Base-by-base conservation (phyloP, 116 monocot species). In the Posidonia oceanica region DNA sequence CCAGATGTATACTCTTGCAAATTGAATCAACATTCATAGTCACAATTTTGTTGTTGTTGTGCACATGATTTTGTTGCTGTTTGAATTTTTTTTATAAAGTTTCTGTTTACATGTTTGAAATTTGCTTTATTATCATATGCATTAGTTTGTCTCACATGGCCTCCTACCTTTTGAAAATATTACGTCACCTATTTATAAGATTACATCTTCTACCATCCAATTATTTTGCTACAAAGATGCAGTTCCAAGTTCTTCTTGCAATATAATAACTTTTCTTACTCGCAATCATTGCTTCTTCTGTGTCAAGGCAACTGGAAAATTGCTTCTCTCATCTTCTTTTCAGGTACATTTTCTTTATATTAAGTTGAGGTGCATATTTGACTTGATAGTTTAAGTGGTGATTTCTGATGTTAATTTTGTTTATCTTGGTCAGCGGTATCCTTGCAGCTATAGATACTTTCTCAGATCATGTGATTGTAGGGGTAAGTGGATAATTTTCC, bases 371-470 rank as follows among this genome's bases (percentile, higher is more conserved):
- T 21, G 6, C 12, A 7, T 52, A 10, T 64, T 52, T 52, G 29
- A 17, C 63, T 72, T 20, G 7, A 5, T 18, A 14, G 4, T 20
- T 59, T 59, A 14, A 21, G 29, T 42, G 42, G 42, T 42, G 39
- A n/a, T 11, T 29, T 20, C 60, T 22, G 11, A 60, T 60, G 13
- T 29, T 10, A 60, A 20, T 64, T 37, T 64, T 14, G 13, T 64
- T 2, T 39, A 13, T 14, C 40, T 40, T 40, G 57, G 17, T 59
- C 88, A 92, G 91, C 51, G 91, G 91, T 63, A 85, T 92, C 70
- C 75, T 92, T 65, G 77, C 88, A 40, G 91, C 91, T 36, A 75
- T 92, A 14, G 88, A 88, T 71, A 42, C 87, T 6, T 71, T 87
- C 58, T 77, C 80, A 14, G 70, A 68, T 57, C 69, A 77, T 57